phyloP scores from a whole-genome alignment of 768 basidiomycete species.

The Sarcodon sp. region DNA sequence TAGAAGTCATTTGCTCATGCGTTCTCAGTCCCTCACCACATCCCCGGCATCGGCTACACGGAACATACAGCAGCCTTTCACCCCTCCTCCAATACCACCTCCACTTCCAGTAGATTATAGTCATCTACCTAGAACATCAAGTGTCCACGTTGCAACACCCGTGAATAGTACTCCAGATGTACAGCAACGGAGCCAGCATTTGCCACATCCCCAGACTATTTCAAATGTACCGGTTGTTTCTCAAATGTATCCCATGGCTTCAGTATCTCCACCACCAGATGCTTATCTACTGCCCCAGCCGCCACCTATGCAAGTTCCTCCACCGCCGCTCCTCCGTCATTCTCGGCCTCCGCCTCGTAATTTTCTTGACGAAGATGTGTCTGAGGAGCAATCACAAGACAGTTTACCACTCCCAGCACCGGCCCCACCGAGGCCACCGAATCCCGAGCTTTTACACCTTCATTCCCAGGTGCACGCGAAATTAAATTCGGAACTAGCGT shows the following conservation, averaged over 20 bases:
- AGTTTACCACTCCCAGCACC: slow-evolving; percentile 14
- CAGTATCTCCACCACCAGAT: slow-evolving; percentile 14
- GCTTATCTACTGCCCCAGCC: slow-evolving; percentile 11
- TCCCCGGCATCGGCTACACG: not conserved
- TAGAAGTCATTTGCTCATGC: too few species aligned
- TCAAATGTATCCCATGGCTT: not conserved
- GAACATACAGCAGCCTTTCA: not conserved
- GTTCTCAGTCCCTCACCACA: not conserved
- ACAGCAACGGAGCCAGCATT: too few species aligned
- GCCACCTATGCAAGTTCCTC: slow-evolving; percentile 9
- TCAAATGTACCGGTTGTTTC: not conserved
- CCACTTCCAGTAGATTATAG: not conserved
- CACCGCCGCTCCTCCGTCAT: slow-evolving; percentile 3
- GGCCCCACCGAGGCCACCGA: slow-evolving; percentile 72
- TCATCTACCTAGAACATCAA: not conserved
- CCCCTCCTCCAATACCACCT: slow-evolving; percentile 1
- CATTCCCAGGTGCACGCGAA: slow-evolving; percentile 70
- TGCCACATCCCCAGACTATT: too few species aligned
- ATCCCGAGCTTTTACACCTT: slow-evolving; percentile 77
- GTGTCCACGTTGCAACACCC: slow-evolving; percentile 7
- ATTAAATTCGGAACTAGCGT: slow-evolving; percentile 55
- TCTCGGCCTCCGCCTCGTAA: slow-evolving; percentile 27
- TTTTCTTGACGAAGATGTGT: slow-evolving; percentile 46
- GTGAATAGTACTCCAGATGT: too few species aligned
- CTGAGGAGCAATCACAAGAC: slow-evolving; percentile 9